These are phyloP conservation scores for Recurvomyces mirabilis DNA, from an alignment of 495 filamentous ascomycete species.

Conservation along the genomic window DNA sequence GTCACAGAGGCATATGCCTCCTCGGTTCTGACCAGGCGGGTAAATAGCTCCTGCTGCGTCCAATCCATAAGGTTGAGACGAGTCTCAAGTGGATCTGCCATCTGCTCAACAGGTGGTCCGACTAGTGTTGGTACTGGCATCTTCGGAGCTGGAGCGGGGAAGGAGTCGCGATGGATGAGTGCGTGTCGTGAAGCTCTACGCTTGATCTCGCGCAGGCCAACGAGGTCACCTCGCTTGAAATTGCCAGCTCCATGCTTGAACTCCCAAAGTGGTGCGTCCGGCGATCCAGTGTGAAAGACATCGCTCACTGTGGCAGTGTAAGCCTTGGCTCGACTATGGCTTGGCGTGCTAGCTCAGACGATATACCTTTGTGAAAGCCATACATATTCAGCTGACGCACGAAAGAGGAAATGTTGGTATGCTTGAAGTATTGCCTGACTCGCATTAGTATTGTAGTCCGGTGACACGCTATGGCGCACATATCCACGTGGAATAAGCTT, in stretches of 20 bases:
- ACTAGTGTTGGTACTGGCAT: slow-evolving; percentile 69
- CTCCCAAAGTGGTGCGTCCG: slow-evolving; percentile 93
- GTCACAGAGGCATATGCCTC: slow-evolving; percentile 69
- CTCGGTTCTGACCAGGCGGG: slow-evolving; percentile 66
- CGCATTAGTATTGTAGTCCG: slow-evolving; percentile 2
- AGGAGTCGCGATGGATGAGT: slow-evolving; percentile 89
- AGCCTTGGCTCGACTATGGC: neutral
- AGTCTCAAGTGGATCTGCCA: slow-evolving; percentile 60
- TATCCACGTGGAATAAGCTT: slow-evolving; percentile 24
- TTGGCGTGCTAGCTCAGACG: no score
- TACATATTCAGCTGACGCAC: slow-evolving; percentile 99
- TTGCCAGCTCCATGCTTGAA: slow-evolving; percentile 98
- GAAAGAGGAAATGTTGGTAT: slow-evolving; percentile 98
- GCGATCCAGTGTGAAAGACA: slow-evolving; percentile 93
- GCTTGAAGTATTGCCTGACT: slow-evolving; percentile 87
- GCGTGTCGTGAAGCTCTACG: slow-evolving; percentile 92
- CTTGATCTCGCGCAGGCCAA: slow-evolving; percentile 90
- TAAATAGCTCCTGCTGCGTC: slow-evolving; percentile 66
- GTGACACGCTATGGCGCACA: neutral
- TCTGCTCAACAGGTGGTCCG: slow-evolving; percentile 52
- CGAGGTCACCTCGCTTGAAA: slow-evolving; percentile 89
- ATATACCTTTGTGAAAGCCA: slow-evolving; percentile 94
- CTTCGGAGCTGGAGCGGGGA: slow-evolving; percentile 52
- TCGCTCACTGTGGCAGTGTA: slow-evolving; percentile 64
- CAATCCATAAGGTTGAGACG: slow-evolving; percentile 70